Evolutionary conservation across 331 rosid genomes (phyloP).

Genomic region (Dryas integrifolia): DNA sequence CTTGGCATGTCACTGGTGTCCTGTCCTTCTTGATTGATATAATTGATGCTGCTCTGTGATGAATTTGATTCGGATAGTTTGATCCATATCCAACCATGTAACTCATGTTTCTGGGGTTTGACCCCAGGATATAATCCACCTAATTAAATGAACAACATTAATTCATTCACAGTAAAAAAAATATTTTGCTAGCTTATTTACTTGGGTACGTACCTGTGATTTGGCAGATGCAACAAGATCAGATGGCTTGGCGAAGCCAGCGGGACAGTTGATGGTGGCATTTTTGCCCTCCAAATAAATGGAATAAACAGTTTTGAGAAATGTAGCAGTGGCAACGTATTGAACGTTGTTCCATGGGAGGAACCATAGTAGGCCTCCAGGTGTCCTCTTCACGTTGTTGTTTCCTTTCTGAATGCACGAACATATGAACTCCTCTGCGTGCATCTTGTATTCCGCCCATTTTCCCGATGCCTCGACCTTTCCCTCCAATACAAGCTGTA

Average conservation of each 20-base stretch:
- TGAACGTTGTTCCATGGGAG: conserved; percentile 45
- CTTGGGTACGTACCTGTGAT: conserved; percentile 26
- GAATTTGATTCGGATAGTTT: conserved; percentile 39
- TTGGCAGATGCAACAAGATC: conserved; percentile 15
- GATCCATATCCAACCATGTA: conserved; percentile 68
- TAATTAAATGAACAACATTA: not conserved
- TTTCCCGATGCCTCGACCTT: conserved; percentile 17
- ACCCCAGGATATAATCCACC: conserved; percentile 61
- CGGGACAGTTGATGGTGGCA: conserved; percentile 21
- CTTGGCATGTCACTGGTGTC: conserved; percentile 39
- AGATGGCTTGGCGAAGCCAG: not conserved
- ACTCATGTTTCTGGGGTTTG: conserved; percentile 47
- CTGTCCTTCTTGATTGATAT: conserved; percentile 37
- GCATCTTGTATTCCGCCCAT: conserved; percentile 33
- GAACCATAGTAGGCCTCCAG: conserved; percentile 56
- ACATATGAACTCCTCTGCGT: conserved; percentile 55
- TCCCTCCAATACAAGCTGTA: conserved; percentile 57
- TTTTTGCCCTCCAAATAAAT: conserved; percentile 31
- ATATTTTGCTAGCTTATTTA: too few species aligned
- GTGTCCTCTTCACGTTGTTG: conserved; percentile 30
- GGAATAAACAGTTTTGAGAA: conserved; percentile 44
- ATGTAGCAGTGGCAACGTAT: conserved; percentile 48
- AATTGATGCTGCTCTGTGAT: conserved; percentile 68
- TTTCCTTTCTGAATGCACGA: conserved; percentile 34
- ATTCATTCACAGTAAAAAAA: not conserved